Base-by-base conservation (phyloP, 1,139 yeast species). In the Taphrina deformans region DNA sequence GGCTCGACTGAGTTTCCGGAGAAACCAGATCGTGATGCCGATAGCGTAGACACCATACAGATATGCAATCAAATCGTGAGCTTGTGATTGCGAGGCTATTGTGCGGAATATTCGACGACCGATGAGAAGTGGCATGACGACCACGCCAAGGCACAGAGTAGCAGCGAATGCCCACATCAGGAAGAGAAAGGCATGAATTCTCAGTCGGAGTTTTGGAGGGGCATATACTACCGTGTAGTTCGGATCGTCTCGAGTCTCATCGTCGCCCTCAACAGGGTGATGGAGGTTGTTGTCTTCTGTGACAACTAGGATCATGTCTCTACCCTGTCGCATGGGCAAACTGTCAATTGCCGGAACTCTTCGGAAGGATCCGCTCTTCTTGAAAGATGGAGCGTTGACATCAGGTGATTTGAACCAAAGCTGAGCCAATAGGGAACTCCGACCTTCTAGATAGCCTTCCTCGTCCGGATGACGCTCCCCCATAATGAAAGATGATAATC, bases 271-370 rank as follows among this genome's bases (percentile, higher is more conserved):
- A 55, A 79, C 79, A 2, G 76, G 69, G 55, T 80, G 83, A 27
- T 86, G 75, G 23, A 89, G 79, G 66, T 81, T 80, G 74, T 92
- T 97, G 71, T 87, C 88, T 70, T 85, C 87, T 0, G 96, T 88
- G 1, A 93, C 98, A 0, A 89, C 84, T 3, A 89, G 86, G 75
- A 95, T 93, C 68, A 91, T 76, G 60, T 82, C 81, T 70, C 83
- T 85, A 41, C 87, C 82, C 69, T 80, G 84, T 55, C 79, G 82
- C 38, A 73, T 65, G 0, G 95, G 84, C 27, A 88, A 84, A 9
- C 86, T 85, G 72, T 91, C 97, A 68, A 83, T 83, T 67, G 84
- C 87, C 0, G 99, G 99, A 0, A 92, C 99, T 64, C 99, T 83
- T 44, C 91, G 85, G 72, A 83, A 87, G 56, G 79, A 79, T 1